Evolutionary conservation across 1,139 yeast species (phyloP).

Genomic region (Cylindricascospora bacillispora): DNA sequence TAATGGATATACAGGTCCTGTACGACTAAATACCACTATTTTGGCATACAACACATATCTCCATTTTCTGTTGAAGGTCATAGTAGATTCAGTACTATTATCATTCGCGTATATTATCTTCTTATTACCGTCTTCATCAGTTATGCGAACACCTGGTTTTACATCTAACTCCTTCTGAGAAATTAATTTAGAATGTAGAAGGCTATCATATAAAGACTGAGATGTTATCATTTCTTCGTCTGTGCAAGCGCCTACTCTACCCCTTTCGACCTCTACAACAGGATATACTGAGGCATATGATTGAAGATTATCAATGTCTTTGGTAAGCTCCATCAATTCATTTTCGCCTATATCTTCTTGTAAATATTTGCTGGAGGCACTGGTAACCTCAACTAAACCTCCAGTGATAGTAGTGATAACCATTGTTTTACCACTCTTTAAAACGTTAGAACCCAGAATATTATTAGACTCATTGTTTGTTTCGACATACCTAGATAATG

Average conservation of each 20-base stretch:
- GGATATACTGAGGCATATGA: constrained; percentile 47
- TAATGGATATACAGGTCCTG: constrained; percentile 72
- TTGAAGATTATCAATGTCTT: constrained; percentile 11
- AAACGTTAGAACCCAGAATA: constrained; percentile 60
- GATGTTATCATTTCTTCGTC: constrained; percentile 81
- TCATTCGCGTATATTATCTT: constrained; percentile 33
- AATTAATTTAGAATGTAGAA: constrained; percentile 43
- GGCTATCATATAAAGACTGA: constrained; percentile 49
- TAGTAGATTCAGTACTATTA: constrained; percentile 18
- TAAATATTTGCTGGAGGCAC: constrained; percentile 24
- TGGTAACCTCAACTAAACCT: constrained; percentile 46
- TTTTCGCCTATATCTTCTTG: constrained; percentile 29
- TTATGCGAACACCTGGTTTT: constrained; percentile 37
- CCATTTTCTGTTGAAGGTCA: constrained; percentile 38
- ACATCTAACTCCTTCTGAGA: constrained; percentile 35
- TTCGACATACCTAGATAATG: constrained; percentile 29
- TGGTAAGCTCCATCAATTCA: constrained; percentile 28
- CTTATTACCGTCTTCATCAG: constrained; percentile 29
- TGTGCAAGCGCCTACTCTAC: constrained; percentile 71
- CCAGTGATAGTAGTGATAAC: constrained; percentile 67
- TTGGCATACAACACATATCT: constrained; percentile 60
- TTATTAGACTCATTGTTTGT: constrained; percentile 12
- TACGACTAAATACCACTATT: constrained; percentile 63
- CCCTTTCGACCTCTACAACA: constrained; percentile 69
- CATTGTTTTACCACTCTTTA: constrained; percentile 63